Base-by-base conservation (phyloP, 176 grass and related monocot species). In the Aegilops speltoides region DNA sequence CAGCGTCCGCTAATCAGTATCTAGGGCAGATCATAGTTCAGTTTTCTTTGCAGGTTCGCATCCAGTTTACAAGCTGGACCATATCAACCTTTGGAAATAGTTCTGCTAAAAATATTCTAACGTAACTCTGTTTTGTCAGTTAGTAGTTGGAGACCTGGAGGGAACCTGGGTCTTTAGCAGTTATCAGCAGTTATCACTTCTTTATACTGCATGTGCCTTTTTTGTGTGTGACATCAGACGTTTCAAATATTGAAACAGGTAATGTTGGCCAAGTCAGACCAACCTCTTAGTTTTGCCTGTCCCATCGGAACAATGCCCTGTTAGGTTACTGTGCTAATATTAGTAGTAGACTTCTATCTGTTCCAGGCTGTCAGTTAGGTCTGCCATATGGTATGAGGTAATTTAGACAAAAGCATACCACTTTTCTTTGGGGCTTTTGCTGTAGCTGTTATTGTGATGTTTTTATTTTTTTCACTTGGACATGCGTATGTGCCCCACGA, bases 401-500 rank as follows among this genome's bases (percentile, higher is more conserved):
- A 56, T 85, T 74, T 64, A 73, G 23, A 41, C 34, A 61, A 66
- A 46, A 81, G 57, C 60, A 67, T 62, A 25, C 23, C 40, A 68
- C 64, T 76, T 89, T 7, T 59, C 62, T 68, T 68, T 50, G 54
- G 46, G 66, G 48, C 4, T 82, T 54, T 32, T 56, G 28, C 41
- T 68, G 45, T 32, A 89, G 67, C 54, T 79, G 26, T 70, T 62
- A 54, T 60, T 70, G 50, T 16, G 59, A 84, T 80, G 40, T 71
- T 87, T 60, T 19, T 77, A 26, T 84, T 56, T 32, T 66, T 38
- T 52, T 80, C 33, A 26, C 48, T 24, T 80, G 10, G 40, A 6
- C 67, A 31, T 76, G 77, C 16, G 8, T 79, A 66, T 68, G 28
- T 72, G 19, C 65, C 54, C 32, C 54, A 37, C 7, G 0, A 2